Conservation (phyloP, 257 asterid species). For the Scutellaria baicalensis region DNA sequence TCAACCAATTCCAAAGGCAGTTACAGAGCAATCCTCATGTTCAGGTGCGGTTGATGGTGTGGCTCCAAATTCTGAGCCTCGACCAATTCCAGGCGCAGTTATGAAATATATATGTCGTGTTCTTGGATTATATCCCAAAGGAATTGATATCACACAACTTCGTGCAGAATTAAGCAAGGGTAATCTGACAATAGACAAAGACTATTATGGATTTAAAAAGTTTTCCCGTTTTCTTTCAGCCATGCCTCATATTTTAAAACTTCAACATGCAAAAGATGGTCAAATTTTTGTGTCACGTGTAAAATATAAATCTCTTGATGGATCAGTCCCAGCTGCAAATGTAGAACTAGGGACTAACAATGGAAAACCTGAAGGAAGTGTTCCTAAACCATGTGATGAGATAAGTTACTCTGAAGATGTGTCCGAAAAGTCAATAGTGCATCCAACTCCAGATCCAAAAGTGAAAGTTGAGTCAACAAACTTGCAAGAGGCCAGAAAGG, state of each 20-base stretch:
- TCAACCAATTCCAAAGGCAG: conserved; percentile 58
- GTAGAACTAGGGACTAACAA: conserved; percentile 16
- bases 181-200: conserved; percentile 44
- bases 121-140: conserved; percentile 53
- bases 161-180: conserved; percentile 48
- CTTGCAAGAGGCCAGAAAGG: conserved; percentile 17
- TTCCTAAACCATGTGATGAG: conserved; percentile 19
- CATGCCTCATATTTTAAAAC: conserved; percentile 60
- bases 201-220: conserved; percentile 61
- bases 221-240: conserved; percentile 72
- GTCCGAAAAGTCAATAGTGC: conserved; percentile 18
- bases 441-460: conserved; percentile 17
- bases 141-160: conserved; percentile 48
- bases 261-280: conserved; percentile 36
- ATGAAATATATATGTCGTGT: conserved; percentile 39
- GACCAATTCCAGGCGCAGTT: conserved; percentile 57
- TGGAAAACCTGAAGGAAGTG: conserved; percentile 17
- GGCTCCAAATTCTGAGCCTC: conserved; percentile 16
- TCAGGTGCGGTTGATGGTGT: conserved; percentile 28
- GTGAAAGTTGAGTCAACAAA: conserved; percentile 15
- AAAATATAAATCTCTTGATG: conserved; percentile 32
- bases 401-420: conserved; percentile 20
- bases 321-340: conserved; percentile 14
- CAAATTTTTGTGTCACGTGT: conserved; percentile 26
- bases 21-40: conserved; percentile 36